Percentiles rank a stretch among this genome's conserved stretches.
These are phyloP conservation scores for Penicillium sp. DNA, from an alignment of 2,329 filamentous ascomycete genomes.

Conservation along the genomic window DNA sequence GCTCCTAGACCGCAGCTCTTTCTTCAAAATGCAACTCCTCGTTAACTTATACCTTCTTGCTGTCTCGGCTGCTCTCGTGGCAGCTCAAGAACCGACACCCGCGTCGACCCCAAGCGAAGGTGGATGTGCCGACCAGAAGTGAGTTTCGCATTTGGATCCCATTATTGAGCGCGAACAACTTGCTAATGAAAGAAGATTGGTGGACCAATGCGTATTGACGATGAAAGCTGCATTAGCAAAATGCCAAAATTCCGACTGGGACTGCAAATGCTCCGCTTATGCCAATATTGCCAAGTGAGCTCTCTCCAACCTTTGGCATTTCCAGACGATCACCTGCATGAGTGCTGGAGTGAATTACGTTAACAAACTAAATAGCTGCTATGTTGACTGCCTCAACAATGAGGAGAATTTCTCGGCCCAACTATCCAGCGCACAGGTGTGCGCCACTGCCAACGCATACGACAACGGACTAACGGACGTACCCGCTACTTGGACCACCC, in stretches of 20 bases:
- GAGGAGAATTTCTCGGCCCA: conserved; percentile 16
- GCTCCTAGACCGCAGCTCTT: not conserved
- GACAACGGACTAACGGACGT: conserved; percentile 20
- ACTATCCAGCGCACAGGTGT: conserved; percentile 17
- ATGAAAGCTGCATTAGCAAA: conserved; percentile 18
- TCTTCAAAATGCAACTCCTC: conserved; percentile 6
- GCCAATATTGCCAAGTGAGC: conserved; percentile 29
- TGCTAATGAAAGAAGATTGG: conserved; percentile 18
- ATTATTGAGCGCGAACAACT: too few relatives aligned
- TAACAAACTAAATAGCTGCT: conserved; percentile 17
- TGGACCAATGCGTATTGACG: conserved; percentile 19
- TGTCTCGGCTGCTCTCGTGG: conserved; percentile 4
- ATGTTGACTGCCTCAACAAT: conserved; percentile 23
- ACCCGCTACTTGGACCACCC: conserved; percentile 14
- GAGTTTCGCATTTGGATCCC: not conserved
- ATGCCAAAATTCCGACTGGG: conserved; percentile 21
- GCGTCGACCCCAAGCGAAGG: conserved; percentile 6
- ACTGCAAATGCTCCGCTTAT: conserved; percentile 25
- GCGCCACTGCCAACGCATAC: conserved; percentile 27
- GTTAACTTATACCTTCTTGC: conserved; percentile 5
- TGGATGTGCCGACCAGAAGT: conserved; percentile 18
- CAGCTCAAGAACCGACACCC: conserved; percentile 12
- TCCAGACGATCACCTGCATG: too few relatives aligned
- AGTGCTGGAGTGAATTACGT: too few relatives aligned
- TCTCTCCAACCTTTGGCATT: not conserved